Evolutionary conservation across 306 rosid species (phyloP).

Genomic region (Acacia acuminata): DNA sequence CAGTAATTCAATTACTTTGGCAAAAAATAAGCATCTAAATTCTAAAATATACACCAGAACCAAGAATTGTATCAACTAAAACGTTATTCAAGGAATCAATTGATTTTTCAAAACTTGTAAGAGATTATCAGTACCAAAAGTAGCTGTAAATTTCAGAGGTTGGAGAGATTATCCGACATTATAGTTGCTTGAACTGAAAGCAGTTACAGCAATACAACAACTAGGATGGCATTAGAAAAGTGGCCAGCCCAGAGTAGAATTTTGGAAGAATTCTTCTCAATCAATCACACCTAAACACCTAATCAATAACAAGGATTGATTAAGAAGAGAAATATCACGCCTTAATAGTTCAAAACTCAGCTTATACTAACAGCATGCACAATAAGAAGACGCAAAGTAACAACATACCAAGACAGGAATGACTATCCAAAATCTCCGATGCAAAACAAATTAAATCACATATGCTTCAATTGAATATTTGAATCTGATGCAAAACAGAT

Average conservation of each 20-base stretch:
- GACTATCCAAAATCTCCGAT: no score
- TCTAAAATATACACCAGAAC: background rate
- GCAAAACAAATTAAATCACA: no score
- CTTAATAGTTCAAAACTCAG: no score
- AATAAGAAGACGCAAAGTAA: no score
- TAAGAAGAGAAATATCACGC: no score
- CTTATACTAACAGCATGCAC: no score
- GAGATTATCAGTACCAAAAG: background rate
- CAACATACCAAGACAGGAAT: no score
- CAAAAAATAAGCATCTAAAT: background rate
- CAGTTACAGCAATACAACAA: background rate
- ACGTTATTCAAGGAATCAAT: background rate
- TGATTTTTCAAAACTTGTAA: background rate
- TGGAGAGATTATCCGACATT: background rate
- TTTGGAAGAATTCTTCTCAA: constrained; percentile 1
- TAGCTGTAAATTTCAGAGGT: background rate
- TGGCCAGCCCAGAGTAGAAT: background rate
- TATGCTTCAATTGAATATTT: no score
- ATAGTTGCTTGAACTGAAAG: constrained; percentile 16
- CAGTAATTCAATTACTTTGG: background rate
- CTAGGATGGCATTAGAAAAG: constrained; percentile 11
- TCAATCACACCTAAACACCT: constrained; percentile 1
- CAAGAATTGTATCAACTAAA: background rate
- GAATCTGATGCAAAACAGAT: no score
- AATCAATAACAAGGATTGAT: constrained; percentile 4